Evolutionary conservation across 2,329 filamentous ascomycete species (phyloP).

Genomic region (Penicillium italicum): DNA sequence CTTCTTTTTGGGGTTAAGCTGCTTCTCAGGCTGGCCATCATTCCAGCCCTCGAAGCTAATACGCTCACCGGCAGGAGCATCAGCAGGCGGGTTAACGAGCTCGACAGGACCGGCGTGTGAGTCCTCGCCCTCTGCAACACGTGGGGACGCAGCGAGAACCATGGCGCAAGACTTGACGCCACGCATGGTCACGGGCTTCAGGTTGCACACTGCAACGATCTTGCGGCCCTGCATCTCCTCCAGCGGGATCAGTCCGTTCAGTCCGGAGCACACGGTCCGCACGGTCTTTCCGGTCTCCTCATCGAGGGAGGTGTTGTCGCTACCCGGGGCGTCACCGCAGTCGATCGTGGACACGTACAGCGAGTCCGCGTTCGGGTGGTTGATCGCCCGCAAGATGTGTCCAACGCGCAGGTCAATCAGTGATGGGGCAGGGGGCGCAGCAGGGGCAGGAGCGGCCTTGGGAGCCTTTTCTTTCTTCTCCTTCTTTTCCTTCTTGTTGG

Average conservation of each 20-base stretch:
- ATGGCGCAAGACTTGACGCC: slow-evolving; percentile 78
- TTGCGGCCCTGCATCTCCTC: slow-evolving; percentile 97
- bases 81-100: slow-evolving; percentile 78
- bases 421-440: slow-evolving; percentile 74
- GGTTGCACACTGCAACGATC: slow-evolving; percentile 92
- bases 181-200: slow-evolving; percentile 99
- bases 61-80: slow-evolving; percentile 75
- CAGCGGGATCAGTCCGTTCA: slow-evolving; percentile 87
- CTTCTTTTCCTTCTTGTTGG: slow-evolving; percentile 66
- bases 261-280: slow-evolving; percentile 92
- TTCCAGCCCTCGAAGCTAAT: slow-evolving; percentile 90
- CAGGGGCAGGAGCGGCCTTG: slow-evolving; percentile 65
- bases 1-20: slow-evolving; percentile 99
- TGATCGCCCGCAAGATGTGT: slow-evolving; percentile 92
- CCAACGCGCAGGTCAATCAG: slow-evolving; percentile 95
- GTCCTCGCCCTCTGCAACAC: slow-evolving; percentile 73
- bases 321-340: slow-evolving; percentile 80
- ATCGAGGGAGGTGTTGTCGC: slow-evolving; percentile 71
- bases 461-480: slow-evolving; percentile 88
- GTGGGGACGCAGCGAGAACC: slow-evolving; percentile 93
- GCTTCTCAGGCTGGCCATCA: slow-evolving; percentile 82
- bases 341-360: slow-evolving; percentile 94
- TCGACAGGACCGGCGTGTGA: slow-evolving; percentile 89
- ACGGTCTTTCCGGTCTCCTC: slow-evolving; percentile 89
- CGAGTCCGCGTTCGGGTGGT: slow-evolving; percentile 94